Conservation (phyloP, 192 early-diverging fungal species). For the Helicostylum pulchrum region DNA sequence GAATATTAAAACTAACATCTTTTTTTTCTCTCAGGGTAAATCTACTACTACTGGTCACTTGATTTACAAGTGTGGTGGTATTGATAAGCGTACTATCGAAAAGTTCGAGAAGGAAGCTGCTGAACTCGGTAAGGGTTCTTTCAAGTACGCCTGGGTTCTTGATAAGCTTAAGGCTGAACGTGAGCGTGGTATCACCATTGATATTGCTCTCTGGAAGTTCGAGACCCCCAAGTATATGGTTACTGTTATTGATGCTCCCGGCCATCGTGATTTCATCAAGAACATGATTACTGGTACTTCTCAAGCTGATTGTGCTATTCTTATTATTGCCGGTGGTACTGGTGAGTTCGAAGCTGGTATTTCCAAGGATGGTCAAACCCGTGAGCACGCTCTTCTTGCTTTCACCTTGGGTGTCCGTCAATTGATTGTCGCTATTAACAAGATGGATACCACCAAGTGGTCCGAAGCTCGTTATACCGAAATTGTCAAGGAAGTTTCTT, state of each 20-base stretch:
- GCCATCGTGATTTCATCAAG: conserved; percentile 99
- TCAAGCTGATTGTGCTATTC: conserved; percentile 96
- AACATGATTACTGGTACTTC: conserved; percentile 99
- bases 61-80: conserved; percentile 99
- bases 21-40: conserved; percentile 64
- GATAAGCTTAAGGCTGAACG: conserved; percentile 99
- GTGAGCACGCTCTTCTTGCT: conserved; percentile 97
- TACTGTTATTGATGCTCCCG: conserved; percentile 98
- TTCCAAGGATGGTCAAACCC: conserved; percentile 98
- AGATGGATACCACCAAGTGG: conserved; percentile 99
- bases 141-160: conserved; percentile 99
- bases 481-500: conserved; percentile 94
- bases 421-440: conserved; percentile 99
- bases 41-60: conserved; percentile 99
- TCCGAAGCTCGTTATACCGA: conserved; percentile 93
- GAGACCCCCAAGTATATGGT: conserved; percentile 89
- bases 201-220: conserved; percentile 96
- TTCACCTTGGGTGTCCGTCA: conserved; percentile 98
- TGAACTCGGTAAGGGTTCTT: conserved; percentile 98
- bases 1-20: not conserved
- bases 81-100: conserved; percentile 98
- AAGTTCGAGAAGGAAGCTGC: conserved; percentile 99
- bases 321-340: conserved; percentile 89
- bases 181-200: conserved; percentile 99
- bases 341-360: conserved; percentile 95